A percentile compares a stretch with the other conserved stretches of the same genome.
Conservation (phyloP, 352 stramenopile species). For the Phytophthora sp. region DNA sequence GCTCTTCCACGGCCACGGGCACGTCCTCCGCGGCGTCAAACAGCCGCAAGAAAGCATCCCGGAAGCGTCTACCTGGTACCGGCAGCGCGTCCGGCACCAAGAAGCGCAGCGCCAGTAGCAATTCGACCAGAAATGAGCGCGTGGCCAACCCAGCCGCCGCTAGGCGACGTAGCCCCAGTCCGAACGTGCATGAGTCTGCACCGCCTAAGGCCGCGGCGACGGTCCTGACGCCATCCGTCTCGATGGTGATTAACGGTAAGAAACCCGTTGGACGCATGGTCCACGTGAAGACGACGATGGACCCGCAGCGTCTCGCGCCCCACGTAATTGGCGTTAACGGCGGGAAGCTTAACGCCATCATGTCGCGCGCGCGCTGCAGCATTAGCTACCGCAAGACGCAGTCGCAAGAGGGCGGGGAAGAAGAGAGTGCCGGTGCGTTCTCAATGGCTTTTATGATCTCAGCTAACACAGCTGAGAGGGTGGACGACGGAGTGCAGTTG, state of each 20-base stretch:
- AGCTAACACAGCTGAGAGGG: slow-evolving; percentile 50
- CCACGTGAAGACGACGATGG: slow-evolving; percentile 51
- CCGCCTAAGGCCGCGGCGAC: not conserved
- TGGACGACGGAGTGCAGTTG: slow-evolving; percentile 45
- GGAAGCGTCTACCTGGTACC: slow-evolving; percentile 26
- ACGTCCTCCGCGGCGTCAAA: slow-evolving; percentile 2
- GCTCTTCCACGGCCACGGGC: slow-evolving; percentile 1
- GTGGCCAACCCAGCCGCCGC: not conserved
- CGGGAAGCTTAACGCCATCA: slow-evolving; percentile 62
- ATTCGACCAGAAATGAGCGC: slow-evolving; percentile 8
- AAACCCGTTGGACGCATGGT: slow-evolving; percentile 36
- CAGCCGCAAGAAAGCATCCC: slow-evolving; percentile 29
- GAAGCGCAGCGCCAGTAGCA: slow-evolving; percentile 18
- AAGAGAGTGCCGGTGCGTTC: slow-evolving; percentile 17
- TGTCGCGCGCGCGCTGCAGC: slow-evolving; percentile 60
- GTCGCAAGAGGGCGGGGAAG: not conserved
- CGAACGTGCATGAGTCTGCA: not conserved
- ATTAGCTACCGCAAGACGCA: slow-evolving; percentile 50
- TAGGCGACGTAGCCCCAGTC: slow-evolving; percentile 4
- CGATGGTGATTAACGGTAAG: slow-evolving; percentile 20
- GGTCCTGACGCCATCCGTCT: slow-evolving; percentile 12
- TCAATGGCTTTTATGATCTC: slow-evolving; percentile 64
- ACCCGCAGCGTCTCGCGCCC: slow-evolving; percentile 46
- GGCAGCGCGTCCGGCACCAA: slow-evolving; percentile 10
- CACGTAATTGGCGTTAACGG: slow-evolving; percentile 58